Conservation (phyloP, 192 early-diverging fungal species). For the Coemansia pectinata region DNA sequence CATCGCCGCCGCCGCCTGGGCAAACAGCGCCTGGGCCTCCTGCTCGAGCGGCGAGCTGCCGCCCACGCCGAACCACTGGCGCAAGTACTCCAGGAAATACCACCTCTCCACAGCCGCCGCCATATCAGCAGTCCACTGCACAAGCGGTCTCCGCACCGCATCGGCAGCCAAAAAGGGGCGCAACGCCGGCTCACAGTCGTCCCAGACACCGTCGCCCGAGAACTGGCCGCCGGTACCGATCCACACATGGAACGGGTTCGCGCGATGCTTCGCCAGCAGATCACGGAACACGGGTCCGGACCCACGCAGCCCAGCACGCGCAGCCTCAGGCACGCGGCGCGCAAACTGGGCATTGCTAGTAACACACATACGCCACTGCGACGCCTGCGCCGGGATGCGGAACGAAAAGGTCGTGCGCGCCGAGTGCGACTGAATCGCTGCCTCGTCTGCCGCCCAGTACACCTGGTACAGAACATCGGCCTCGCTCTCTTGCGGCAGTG, state of each 20-base stretch:
- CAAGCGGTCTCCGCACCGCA: slow-evolving; percentile 41
- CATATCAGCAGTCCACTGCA: slow-evolving; percentile 62
- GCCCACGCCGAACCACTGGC: slow-evolving; percentile 54
- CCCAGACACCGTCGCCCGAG: slow-evolving; percentile 61
- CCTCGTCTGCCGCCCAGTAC: slow-evolving; percentile 47
- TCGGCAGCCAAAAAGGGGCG: slow-evolving; percentile 57
- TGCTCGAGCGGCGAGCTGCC: slow-evolving; percentile 12
- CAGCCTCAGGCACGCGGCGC: slow-evolving; percentile 29
- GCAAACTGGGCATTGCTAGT: slow-evolving; percentile 48
- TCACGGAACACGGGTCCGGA: slow-evolving; percentile 55
- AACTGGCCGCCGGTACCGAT: slow-evolving; percentile 74
- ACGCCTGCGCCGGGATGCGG: slow-evolving; percentile 49
- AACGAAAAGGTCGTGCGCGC: slow-evolving; percentile 41
- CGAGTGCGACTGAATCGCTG: slow-evolving; percentile 39
- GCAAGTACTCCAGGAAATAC: slow-evolving; percentile 67
- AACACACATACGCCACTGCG: slow-evolving; percentile 52
- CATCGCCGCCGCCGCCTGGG: slow-evolving; percentile 67
- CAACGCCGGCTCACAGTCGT: slow-evolving; percentile 61
- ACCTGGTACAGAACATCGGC: slow-evolving; percentile 45
- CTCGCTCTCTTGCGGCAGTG: slow-evolving; percentile 45
- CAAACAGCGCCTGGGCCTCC: slow-evolving; percentile 54
- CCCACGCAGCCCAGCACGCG: slow-evolving; percentile 30
- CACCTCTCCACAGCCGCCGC: slow-evolving; percentile 60
- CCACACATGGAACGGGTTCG: slow-evolving; percentile 69
- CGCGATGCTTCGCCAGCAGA: slow-evolving; percentile 60